Base-by-base conservation (phyloP, 202 grass and related monocot species). In the Alloteropsis angusta region DNA sequence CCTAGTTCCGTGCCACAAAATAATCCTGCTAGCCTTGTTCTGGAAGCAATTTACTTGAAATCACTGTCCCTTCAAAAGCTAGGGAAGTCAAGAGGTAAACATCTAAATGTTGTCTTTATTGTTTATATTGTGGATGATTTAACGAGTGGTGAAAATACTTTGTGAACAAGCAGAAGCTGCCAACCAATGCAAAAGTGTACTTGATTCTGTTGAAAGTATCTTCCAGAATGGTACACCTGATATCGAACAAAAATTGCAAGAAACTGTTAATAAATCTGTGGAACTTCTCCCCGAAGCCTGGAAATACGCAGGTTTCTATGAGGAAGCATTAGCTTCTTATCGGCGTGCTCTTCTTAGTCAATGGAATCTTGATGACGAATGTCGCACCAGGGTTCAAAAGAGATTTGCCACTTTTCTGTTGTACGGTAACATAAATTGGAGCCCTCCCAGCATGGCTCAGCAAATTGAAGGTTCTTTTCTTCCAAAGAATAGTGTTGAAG, bases 11-110 rank as follows among this genome's bases (percentile, higher is more conserved):
- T 41, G 4, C 55, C 82, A 0, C 84, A 93, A 72, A 81, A 78
- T 26, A 67, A 97, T 82, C 77, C 94, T 37, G 89, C 92, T 81
- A 92, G 71, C 60, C 95, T 94, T 67, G 87, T 98, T 67, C 81
- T 98, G 16, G 95, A 98, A 83, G 95, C 95, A 50, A 94, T 98
- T 72, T 98, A 95, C 81, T 83, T 94, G 76, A 98, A 98, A 83
- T 85, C 92, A 67, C 50, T 98, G 62, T 94, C 95, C 2, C 85
- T 98, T 68, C 87, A 87, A 61, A 98, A 92, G 72, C 92, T 98
- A 69, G 87, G 83, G 45, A 92, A 87, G 85, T 82, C 80, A n/a
- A 82, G 17, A 43, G 89, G 92, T 94, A 91, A 45, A 77, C 63
- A 32, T 64, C 53, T 46, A 68, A 1, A 3, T 26, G 63, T 32